Evolutionary conservation across 805 yeast genomes (phyloP), one percentile per base, ranked within the genome.

Genomic region (Clavispora vitiphila): DNA sequence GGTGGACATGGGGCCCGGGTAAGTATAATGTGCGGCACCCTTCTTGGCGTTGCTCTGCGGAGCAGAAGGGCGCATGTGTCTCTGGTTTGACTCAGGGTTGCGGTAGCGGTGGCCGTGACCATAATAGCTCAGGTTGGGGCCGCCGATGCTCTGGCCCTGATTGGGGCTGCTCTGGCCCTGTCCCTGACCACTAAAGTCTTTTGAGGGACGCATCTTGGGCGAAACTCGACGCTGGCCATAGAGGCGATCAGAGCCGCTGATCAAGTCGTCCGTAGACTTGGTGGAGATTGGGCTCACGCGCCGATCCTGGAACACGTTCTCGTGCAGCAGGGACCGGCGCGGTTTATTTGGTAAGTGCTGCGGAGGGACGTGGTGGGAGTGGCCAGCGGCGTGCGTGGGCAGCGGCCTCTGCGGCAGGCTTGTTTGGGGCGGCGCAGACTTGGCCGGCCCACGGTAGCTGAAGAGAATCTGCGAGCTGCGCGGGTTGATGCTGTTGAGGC

Each of bases 391-490:
- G 22, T 9, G 3, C 12, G 32, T 29, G n/a, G 32, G 20, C 32
- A 19, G 24, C 16, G 18, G 36, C n/a, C 18, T 25, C 26, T 26
- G 36, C 26, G 18, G 36, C 36, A 34, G 39, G 38, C 19, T 42
- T 38, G 18, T 23, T 16, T 16, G 48, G 38, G 14, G 6, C 12
- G 32, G 32, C 3, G 32, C 32, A 10, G 32, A 29, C 32, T 29
- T 29, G 5, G 37, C 25, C 2, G 64, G 62, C n/a, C 52, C 58
- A 22, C 61, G 56, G 47, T 67, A 67, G 35, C 58, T 58, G 50
- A 67, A 68, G 31, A 68, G 50, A 34, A 60, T 43, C 46, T 65
- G 72, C 3, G 71, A 64, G 47, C 53, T 58, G 19, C 65, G 47
- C 4, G 59, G 58, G 32, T 55, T 52, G 40, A 48, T 43, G 35